These are phyloP conservation scores for Didymella lethalis DNA, from an alignment of 2,329 filamentous ascomycete species.

Conservation along the genomic window DNA sequence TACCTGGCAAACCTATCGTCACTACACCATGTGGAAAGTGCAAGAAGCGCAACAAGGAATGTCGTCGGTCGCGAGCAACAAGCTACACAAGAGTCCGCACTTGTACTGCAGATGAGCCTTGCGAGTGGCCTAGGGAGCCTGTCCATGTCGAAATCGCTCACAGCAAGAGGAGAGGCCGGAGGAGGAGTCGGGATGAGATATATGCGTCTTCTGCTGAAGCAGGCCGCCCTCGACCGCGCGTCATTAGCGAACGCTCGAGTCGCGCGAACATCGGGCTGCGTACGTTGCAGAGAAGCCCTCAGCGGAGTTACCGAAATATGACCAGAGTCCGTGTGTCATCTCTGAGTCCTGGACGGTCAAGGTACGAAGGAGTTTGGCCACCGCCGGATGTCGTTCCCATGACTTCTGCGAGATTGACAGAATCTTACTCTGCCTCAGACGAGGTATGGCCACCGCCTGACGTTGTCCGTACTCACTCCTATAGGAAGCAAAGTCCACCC, in stretches of 20 bases:
- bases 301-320: conserved; percentile 16
- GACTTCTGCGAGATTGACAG: conserved; percentile 5
- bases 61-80: conserved; percentile 22
- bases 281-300: conserved; percentile 31
- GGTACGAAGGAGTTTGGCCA: conserved; percentile 31
- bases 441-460: conserved; percentile 39
- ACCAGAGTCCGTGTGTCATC: conserved; percentile 30
- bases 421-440: conserved; percentile 13
- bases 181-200: conserved; percentile 31
- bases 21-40: conserved; percentile 43
- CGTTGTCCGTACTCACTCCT: conserved; percentile 34
- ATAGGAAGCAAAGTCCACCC: conserved; percentile 24
- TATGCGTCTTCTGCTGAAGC: conserved; percentile 29
- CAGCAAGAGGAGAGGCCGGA: conserved; percentile 35
- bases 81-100: conserved; percentile 32
- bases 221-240: conserved; percentile 25
- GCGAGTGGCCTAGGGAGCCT: conserved; percentile 36
- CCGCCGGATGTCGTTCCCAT: conserved; percentile 30
- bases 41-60: conserved; percentile 35
- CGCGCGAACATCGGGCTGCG: conserved; percentile 37
- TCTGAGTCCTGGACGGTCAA: conserved; percentile 31
- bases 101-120: conserved; percentile 36
- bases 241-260: conserved; percentile 30
- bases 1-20: conserved; percentile 41
- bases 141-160: conserved; percentile 29